Conservation (phyloP, 2,329 filamentous ascomycete genomes). For the Penicillium sp. region DNA sequence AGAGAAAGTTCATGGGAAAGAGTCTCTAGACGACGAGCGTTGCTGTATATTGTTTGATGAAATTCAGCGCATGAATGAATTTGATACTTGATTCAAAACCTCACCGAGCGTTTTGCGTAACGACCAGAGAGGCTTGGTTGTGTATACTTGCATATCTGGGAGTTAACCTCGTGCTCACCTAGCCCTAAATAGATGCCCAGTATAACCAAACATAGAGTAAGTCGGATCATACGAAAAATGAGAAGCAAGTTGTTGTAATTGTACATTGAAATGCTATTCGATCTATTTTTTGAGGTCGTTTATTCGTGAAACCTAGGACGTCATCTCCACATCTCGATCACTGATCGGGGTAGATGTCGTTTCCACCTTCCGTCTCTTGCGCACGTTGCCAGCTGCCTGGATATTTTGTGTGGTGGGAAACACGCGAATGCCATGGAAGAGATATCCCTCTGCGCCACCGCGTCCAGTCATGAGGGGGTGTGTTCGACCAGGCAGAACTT, state of each 20-base stretch:
- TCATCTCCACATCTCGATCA: slow-evolving; percentile 34
- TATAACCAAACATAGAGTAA: neutral
- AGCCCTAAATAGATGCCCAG: neutral
- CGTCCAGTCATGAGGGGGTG: slow-evolving; percentile 90
- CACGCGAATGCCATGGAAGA: slow-evolving; percentile 81
- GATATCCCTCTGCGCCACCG: slow-evolving; percentile 85
- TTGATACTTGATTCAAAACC: slow-evolving; percentile 12
- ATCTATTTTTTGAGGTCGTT: slow-evolving; percentile 5
- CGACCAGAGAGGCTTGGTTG: neutral
- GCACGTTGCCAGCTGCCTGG: slow-evolving; percentile 71
- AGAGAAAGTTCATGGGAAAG: slow-evolving; percentile 99
- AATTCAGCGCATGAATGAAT: slow-evolving; percentile 28
- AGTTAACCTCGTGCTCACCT: too few relatives aligned
- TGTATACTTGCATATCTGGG: neutral
- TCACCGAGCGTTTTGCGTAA: neutral
- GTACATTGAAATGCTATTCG: slow-evolving; percentile 14
- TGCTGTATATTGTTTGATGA: slow-evolving; percentile 29
- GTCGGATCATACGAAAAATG: neutral
- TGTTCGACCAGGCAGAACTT: slow-evolving; percentile 86
- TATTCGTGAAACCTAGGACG: slow-evolving; percentile 19
- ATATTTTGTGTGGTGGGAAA: slow-evolving; percentile 77
- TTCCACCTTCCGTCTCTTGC: slow-evolving; percentile 65
- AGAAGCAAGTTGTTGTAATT: slow-evolving; percentile 17
- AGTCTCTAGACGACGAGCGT: slow-evolving; percentile 56
- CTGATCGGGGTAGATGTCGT: slow-evolving; percentile 25